Evolutionary conservation across 1,139 yeast genomes (phyloP), one percentile per base, ranked within the genome.

Genomic region (Pichia sp.): DNA sequence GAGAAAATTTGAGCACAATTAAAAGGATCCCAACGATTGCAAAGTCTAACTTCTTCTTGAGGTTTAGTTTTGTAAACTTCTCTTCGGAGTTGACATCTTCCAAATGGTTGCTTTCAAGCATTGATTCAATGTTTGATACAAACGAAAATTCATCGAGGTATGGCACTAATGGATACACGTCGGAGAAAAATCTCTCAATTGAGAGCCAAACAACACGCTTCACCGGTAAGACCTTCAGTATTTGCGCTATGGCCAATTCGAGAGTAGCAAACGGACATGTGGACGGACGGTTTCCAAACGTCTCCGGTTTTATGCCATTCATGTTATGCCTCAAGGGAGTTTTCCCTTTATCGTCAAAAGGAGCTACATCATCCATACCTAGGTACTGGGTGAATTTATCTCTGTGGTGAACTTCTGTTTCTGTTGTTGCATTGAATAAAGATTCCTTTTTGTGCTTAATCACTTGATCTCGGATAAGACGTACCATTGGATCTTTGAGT

Each of bases 111-210:
- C 42, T 30, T 3, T 59, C 56, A 6, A 62, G 40, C 3, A 63
- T 38, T n/a, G 46, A 47, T 23, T 50, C 53, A 16, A 61, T 37
- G 20, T 56, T 59, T 5, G 46, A 49, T 30, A 53, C 41, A 44
- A 62, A 53, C 34, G 55, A 55, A 3, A 49, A 51, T 47, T 74
- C 74, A 41, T 72, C 77, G 9, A 74, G 33, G 34, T 65, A 59
- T 2, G 81, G 79, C 39, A 62, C 49, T 32, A 66, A 60, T 0
- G 71, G 69, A 41, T 69, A 70, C 11, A 71, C 59, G 22, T 60
- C 57, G 3, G 50, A 48, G 50, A 73, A 73, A 46, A 62, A 74
- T 20, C 70, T 51, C 22, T 64, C 60, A n/a, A 72, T 49, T 4
- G 68, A 58, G 23, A 62, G 46, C 77, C 77, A 72, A 3, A 71